Percentiles rank a stretch among this genome's conserved stretches.
phyloP scores from a whole-genome alignment of 164 flowering plant species.

The Amborella trichopoda region DNA sequence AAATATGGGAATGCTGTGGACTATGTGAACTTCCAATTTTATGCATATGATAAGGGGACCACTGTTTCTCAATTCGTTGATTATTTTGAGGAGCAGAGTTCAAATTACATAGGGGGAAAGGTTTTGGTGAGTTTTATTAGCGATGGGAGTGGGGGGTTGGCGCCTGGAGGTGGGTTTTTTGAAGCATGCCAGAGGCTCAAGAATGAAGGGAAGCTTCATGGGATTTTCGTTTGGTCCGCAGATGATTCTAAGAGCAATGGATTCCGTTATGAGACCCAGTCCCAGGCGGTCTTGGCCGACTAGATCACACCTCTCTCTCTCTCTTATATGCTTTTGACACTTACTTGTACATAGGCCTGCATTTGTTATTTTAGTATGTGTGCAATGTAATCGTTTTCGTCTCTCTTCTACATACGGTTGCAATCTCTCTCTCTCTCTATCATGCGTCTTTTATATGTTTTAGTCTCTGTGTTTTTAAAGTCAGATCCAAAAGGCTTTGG shows the following conservation, averaged over 20 bases:
- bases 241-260: constrained; percentile 38
- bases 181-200: constrained; percentile 32
- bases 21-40: constrained; percentile 52
- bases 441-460: too few relatives aligned
- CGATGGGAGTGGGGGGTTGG: constrained; percentile 32
- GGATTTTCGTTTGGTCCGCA: constrained; percentile 55
- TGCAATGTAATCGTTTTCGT: too few relatives aligned
- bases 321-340: too few relatives aligned
- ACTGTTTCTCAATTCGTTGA: constrained; percentile 30
- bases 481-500: too few relatives aligned
- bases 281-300: constrained; percentile 34
- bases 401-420: too few relatives aligned
- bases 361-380: too few relatives aligned
- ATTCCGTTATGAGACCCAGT: constrained; percentile 29
- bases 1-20: constrained; percentile 30
- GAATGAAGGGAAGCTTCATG: constrained; percentile 25
- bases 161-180: constrained; percentile 36
- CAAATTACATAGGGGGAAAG: constrained; percentile 33
- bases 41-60: constrained; percentile 37
- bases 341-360: too few relatives aligned
- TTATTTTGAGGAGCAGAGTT: constrained; percentile 23
- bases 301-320: too few relatives aligned
- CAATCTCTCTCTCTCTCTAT: too few relatives aligned
- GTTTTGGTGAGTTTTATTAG: constrained; percentile 29
- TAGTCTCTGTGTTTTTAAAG: too few relatives aligned